phyloP scores from a whole-genome alignment of 2,329 filamentous ascomycete species.

The Botrytis pseudocinerea region DNA sequence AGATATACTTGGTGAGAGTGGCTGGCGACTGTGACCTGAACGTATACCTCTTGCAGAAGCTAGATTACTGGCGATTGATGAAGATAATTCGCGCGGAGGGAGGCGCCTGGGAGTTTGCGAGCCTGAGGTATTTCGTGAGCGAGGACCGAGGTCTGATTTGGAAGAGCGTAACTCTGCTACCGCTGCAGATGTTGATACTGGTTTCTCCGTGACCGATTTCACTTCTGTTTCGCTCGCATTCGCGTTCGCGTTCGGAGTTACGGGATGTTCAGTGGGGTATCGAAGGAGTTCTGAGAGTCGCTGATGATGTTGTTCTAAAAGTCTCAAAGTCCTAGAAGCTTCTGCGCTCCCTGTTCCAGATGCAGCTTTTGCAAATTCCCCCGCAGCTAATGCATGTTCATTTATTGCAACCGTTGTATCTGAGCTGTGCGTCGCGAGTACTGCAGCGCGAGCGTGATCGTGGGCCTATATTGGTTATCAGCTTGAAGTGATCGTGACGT shows the following conservation, averaged over 20 bases:
- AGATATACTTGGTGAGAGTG: conserved; percentile 70
- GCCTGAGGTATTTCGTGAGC: conserved; percentile 34
- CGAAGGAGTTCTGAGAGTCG: conserved; percentile 80
- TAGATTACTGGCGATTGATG: conserved; percentile 85
- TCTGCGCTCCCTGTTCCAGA: conserved; percentile 66
- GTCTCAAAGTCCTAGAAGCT: conserved; percentile 77
- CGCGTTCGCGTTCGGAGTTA: conserved; percentile 27
- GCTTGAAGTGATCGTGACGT: conserved; percentile 28
- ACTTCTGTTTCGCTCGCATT: conserved; percentile 35
- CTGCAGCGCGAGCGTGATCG: conserved; percentile 83
- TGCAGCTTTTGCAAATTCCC: conserved; percentile 84
- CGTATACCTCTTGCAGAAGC: conserved; percentile 82
- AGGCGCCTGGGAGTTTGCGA: conserved; percentile 42
- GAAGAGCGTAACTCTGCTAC: conserved; percentile 40
- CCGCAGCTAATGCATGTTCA: conserved; percentile 84
- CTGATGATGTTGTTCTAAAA: conserved; percentile 86
- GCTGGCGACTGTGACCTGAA: conserved; percentile 63
- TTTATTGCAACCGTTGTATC: conserved; percentile 81
- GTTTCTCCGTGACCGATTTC: conserved; percentile 35
- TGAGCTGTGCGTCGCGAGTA: conserved; percentile 65
- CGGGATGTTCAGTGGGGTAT: conserved; percentile 51
- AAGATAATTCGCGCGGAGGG: conserved; percentile 67
- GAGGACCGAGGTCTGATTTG: conserved; percentile 38
- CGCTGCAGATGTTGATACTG: conserved; percentile 38
- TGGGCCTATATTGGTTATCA: conserved; percentile 61